Base-by-base conservation (phyloP, 2,329 filamentous ascomycete genomes). In the Trichoderma pleuroti region DNA sequence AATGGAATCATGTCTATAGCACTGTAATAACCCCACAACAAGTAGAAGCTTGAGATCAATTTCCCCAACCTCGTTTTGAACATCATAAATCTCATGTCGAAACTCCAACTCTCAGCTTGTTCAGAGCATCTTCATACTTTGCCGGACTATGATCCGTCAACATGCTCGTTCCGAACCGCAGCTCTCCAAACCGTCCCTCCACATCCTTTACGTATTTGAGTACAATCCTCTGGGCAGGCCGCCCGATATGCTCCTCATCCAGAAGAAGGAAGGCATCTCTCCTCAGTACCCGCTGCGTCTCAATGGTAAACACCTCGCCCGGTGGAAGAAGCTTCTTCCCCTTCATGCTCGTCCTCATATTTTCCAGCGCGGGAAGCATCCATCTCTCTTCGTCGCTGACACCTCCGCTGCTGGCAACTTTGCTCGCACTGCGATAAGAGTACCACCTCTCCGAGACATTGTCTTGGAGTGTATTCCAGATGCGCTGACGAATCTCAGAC, bases 111-210 rank as follows among this genome's bases (percentile, higher is more conserved):
- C 81, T 80, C 77, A 94, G 81, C 72, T 88, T 87, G 70, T 88
- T 86, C 74, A 94, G 79, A 71, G 88, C 89, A 71, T 88, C 86
- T 79, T 94, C 92, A 77, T 94, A 94, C 74, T 89, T 85, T 30
- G 88, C 91, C 4, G 92, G 92, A 73, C 88, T 93, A 77, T 94
- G 92, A 77, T 94, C 92, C 71, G 88, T 85, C 79, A 94, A 82
- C 90, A 93, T 93, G 60, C 90, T 89, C 28, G 89, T 87, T 6
- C 89, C 90, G 77, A 94, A 93, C 56, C 86, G 84, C 54, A 93
- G 82, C 80, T 94, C 92, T 32, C 87, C 84, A 78, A 94, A 94
- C 67, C 88, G 82, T 26, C 84, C 84, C 76, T 93, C 91, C 34
- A 93, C 91, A 78, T 94, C 89, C 70, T 87, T 82, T 14, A 94